These are phyloP conservation scores for Starmera pachycereana DNA, from an alignment of 805 yeast species.

Conservation along the genomic window DNA sequence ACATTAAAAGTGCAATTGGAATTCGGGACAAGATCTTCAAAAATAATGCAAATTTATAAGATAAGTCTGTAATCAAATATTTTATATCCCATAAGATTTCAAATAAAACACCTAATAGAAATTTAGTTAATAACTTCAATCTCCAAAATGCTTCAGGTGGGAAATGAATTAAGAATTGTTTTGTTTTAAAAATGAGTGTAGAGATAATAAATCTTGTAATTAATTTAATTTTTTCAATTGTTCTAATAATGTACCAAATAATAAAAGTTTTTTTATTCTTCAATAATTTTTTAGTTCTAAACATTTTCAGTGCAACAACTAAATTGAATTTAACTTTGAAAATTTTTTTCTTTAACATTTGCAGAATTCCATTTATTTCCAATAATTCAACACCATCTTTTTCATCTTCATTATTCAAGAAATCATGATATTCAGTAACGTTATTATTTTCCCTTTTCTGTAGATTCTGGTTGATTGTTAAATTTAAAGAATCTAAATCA, in stretches of 20 bases:
- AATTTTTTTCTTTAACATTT: background rate
- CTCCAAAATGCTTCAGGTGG: background rate
- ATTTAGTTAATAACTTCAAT: background rate
- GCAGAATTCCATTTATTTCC: background rate
- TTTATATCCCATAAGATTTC: conserved; percentile 1
- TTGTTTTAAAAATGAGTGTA: background rate
- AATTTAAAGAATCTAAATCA: background rate
- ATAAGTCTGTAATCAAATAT: background rate
- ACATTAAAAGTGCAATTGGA: background rate
- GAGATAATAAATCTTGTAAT: background rate
- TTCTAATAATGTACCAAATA: background rate
- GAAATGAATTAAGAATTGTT: background rate
- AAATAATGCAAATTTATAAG: background rate
- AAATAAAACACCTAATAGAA: background rate
- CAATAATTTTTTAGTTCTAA: background rate
- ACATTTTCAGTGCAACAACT: background rate
- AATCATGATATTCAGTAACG: background rate
- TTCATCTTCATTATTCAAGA: background rate
- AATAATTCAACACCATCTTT: too few species aligned
- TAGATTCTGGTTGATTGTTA: too few species aligned
- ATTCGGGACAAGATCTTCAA: background rate
- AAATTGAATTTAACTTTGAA: background rate
- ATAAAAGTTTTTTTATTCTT: background rate
- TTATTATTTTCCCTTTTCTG: too few species aligned
- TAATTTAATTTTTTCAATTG: conserved; percentile 1